Conservation (phyloP, 1,284 basidiomycete species). For the Apiotrichum porosum region DNA sequence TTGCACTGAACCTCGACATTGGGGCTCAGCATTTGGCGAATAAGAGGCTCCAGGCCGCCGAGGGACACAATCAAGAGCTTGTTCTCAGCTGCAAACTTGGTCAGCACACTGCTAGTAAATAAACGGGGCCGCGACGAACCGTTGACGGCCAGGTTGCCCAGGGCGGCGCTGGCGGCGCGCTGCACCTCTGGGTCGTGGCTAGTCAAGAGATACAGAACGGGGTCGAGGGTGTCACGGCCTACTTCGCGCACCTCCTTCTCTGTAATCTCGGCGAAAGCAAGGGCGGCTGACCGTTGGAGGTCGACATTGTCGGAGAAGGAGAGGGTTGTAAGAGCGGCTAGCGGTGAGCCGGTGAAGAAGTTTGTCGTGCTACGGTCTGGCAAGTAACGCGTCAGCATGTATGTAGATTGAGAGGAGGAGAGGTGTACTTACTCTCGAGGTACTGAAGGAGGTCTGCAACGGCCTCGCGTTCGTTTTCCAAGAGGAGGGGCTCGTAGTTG, state of each 20-base stretch:
- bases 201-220: conserved; percentile 93
- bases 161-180: conserved; percentile 93
- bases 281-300: conserved; percentile 92
- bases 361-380: conserved; percentile 91
- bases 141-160: conserved; percentile 97
- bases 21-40: conserved; percentile 97
- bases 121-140: conserved; percentile 62
- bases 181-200: conserved; percentile 99
- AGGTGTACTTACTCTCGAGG: conserved; percentile 74
- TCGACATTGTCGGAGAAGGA: conserved; percentile 99
- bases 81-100: conserved; percentile 89
- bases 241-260: conserved; percentile 99
- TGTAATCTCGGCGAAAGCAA: conserved; percentile 99
- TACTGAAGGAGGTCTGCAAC: conserved; percentile 97
- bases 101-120: too few relatives aligned
- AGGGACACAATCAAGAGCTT: conserved; percentile 98
- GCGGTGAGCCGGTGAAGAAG: conserved; percentile 89
- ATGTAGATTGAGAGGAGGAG: neutral
- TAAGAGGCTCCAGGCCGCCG: conserved; percentile 94
- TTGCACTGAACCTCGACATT: conserved; percentile 99
- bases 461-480: conserved; percentile 98
- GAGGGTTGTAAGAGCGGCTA: conserved; percentile 89
- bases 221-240: conserved; percentile 94
- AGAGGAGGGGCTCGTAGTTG: conserved; percentile 84
- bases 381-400: neutral